Evolutionary conservation across 2,329 filamentous ascomycete genomes (phyloP).

Genomic region (Blumeria graminis): DNA sequence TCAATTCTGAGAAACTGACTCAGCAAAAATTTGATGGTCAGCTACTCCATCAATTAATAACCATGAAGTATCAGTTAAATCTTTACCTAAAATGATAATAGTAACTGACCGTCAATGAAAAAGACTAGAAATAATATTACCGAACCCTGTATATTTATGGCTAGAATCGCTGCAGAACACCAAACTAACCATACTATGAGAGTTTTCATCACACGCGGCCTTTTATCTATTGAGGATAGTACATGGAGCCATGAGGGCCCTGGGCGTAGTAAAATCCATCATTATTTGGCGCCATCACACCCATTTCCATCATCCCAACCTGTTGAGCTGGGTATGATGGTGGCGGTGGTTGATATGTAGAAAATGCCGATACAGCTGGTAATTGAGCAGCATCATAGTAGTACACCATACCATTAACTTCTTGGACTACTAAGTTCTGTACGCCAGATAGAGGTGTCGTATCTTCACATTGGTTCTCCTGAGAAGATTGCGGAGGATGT

Average conservation of each 20-base stretch:
- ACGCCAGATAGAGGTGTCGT: constrained; percentile 24
- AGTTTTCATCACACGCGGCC: neutral
- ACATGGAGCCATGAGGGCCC: constrained; percentile 28
- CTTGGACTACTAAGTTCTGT: constrained; percentile 48
- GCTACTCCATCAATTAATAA: too few species aligned
- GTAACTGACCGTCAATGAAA: too few species aligned
- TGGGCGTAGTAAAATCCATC: constrained; percentile 49
- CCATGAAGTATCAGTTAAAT: too few species aligned
- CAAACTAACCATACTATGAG: too few species aligned
- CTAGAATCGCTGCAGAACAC: too few species aligned
- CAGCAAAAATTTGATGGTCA: too few species aligned
- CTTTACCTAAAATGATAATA: too few species aligned
- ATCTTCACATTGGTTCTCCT: constrained; percentile 9
- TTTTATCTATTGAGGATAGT: constrained; percentile 31
- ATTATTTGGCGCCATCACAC: constrained; percentile 50
- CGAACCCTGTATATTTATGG: too few species aligned
- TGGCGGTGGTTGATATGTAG: constrained; percentile 1
- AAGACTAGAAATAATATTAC: too few species aligned
- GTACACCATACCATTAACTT: constrained; percentile 88
- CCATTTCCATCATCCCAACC: constrained; percentile 39
- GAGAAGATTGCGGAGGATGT: constrained; percentile 14
- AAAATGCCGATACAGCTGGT: constrained; percentile 18
- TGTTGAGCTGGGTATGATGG: constrained; percentile 25
- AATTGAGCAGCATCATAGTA: constrained; percentile 70
- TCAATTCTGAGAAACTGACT: too few species aligned